Evolutionary conservation across 805 yeast species (phyloP), one percentile per base, ranked within the genome.

Genomic region (Teunomyces funiuensis): DNA sequence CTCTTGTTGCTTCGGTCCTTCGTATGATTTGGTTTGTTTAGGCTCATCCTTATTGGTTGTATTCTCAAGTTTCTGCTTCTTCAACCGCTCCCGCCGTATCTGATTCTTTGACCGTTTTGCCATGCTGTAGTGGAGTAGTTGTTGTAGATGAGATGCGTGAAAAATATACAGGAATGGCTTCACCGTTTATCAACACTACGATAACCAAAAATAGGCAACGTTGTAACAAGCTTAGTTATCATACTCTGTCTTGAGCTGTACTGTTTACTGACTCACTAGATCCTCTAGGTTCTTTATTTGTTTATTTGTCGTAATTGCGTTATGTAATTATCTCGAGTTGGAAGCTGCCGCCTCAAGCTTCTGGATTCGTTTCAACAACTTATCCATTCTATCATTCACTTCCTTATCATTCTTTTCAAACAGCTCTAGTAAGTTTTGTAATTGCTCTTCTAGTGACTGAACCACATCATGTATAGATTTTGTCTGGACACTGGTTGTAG

Each of bases 71-170:
- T 33, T 40, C 36, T 28, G 33, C 17, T 25, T 29, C 36, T n/a
- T 22, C 16, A 19, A 14, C 20, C 40, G 15, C 43, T 72, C 82
- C 42, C 84, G 59, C 42, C 84, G 58, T 17, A 76, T 52, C 54
- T 77, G 82, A 55, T 79, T 79, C 61, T 77, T 79, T 6, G 77
- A 63, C 45, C 77, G 44, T 37, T 48, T 54, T 13, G 48, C 57
- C 63, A 34, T 34, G 37, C 5, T 34, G 25, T 10, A 22, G 25
- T 8, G 7, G 10, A 23, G 28, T 22, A 13, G 28, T 22, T 10
- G 9, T 31, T 9, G 34, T 10, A 7, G 34, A 19, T 28, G 25
- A 30, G 25, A 17, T 31, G 25, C 25, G 34, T 16, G 18, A 11
- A 5, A 31, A 31, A 18, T 16, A 16, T 31, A 31, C 34, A 31